Evolutionary conservation across 129 eudicot genomes (phyloP), one percentile per base, ranked within the genome.

Genomic region (Oenanthe sinensis): DNA sequence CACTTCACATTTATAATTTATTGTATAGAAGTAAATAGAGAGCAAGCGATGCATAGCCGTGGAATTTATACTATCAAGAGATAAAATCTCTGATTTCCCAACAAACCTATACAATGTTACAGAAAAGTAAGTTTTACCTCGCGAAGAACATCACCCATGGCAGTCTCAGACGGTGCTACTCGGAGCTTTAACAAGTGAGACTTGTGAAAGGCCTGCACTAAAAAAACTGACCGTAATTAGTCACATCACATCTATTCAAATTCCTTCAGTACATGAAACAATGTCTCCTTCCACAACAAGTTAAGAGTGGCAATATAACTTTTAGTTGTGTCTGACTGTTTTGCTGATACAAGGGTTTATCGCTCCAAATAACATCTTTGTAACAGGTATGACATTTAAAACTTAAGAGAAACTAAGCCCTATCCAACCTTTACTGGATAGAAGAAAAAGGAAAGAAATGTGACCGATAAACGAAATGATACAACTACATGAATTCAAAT

Each of bases 121-220:
- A 40, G 44, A 15, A 78, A 68, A 24, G 45, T 52, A 63, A 58
- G 6, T 63, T 9, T 4, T 67, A 67, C 72, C 72, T 67, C 72
- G 42, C 72, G 72, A 67, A 67, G 72, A 67, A 67, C 72, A 67
- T 67, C 72, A 30, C 72, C 42, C 72, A 67, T 67, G 40, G 72
- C 72, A 67, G 72, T 33, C 43, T 67, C 39, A 67, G 42, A 67
- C 0, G 42, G 98, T 26, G 96, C 96, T 45, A 93, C 98, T 79
- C 97, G 89, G 81, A 82, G 87, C 88, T 90, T 93, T 80, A 88
- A 86, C 70, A 93, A 84, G 83, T 93, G 93, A 81, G 98, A 93
- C 86, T 93, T 93, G 93, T 93, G 98, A 91, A 93, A 93, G 76
- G 91, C 97, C 98, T 93, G 82, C 79, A 73, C 49, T 44, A 77